phyloP scores from a whole-genome alignment of 73 alveolate genomes.

The Paramecium biaurelia region DNA sequence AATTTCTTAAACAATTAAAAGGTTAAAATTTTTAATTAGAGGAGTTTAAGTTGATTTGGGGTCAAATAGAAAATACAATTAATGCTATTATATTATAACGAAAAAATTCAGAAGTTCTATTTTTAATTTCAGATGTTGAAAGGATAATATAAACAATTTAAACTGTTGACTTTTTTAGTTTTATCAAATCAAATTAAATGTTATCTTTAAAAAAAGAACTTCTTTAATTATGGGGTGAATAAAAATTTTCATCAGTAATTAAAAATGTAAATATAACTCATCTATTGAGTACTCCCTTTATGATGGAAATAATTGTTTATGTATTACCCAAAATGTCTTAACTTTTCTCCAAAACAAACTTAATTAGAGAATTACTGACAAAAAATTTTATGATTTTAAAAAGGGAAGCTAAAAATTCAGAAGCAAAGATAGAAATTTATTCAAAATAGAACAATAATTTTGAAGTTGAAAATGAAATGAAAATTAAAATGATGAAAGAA shows the following conservation, averaged over 20 bases:
- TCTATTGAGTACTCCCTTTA: background rate
- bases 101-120: background rate
- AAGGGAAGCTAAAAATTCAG: background rate
- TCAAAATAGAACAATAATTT: background rate
- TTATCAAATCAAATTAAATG: background rate
- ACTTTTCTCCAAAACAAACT: background rate
- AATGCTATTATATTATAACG: background rate
- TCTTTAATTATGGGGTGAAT: background rate
- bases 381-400: background rate
- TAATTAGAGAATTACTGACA: background rate
- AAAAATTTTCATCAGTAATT: background rate
- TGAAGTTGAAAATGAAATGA: background rate
- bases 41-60: background rate
- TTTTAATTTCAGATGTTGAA: background rate
- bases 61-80: background rate
- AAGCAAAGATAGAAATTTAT: background rate
- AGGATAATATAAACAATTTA: background rate
- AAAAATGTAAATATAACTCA: background rate
- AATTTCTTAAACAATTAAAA: background rate
- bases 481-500: background rate
- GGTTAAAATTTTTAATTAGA: background rate
- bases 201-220: background rate
- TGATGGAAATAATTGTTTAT: background rate
- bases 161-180: background rate
- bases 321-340: background rate